phyloP scores from a whole-genome alignment of 768 basidiomycete species.

The Leucocoprinus birnbaumii region DNA sequence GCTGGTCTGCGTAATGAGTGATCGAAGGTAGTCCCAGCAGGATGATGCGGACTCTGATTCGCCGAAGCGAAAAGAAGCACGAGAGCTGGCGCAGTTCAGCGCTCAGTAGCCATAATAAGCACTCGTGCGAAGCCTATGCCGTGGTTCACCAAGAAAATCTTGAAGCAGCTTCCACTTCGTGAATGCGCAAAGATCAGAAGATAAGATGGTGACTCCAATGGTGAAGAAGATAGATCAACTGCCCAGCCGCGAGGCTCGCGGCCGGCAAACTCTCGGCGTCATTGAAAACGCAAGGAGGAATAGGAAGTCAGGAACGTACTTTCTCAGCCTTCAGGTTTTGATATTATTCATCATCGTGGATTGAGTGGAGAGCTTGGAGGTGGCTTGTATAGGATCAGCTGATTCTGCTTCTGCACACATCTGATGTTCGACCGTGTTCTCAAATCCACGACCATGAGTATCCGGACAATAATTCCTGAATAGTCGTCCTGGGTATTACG shows the following conservation, averaged over 20 bases:
- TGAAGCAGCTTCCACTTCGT: too few species aligned
- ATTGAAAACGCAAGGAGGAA: not conserved
- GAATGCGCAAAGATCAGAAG: too few species aligned
- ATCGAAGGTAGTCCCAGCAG: not conserved
- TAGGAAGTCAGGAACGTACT: not conserved
- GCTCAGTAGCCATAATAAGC: too few species aligned
- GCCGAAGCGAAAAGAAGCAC: not conserved
- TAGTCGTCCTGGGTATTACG: not conserved
- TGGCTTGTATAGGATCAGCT: not conserved
- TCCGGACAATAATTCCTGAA: not conserved
- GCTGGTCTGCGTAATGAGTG: not conserved
- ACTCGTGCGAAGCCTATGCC: too few species aligned
- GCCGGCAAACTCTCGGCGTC: not conserved
- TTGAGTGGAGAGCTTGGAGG: not conserved
- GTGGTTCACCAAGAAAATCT: too few species aligned
- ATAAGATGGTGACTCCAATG: too few species aligned
- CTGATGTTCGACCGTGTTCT: not conserved
- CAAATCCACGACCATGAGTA: not conserved
- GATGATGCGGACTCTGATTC: too few species aligned
- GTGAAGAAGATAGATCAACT: too few species aligned
- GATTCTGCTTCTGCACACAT: conserved; percentile 2
- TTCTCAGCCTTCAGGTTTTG: not conserved
- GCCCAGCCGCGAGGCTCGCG: not conserved
- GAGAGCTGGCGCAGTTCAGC: too few species aligned
- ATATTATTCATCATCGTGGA: not conserved